Evolutionary conservation across 2,329 filamentous ascomycete species (phyloP).

Genomic region (Rutstroemia sp.): DNA sequence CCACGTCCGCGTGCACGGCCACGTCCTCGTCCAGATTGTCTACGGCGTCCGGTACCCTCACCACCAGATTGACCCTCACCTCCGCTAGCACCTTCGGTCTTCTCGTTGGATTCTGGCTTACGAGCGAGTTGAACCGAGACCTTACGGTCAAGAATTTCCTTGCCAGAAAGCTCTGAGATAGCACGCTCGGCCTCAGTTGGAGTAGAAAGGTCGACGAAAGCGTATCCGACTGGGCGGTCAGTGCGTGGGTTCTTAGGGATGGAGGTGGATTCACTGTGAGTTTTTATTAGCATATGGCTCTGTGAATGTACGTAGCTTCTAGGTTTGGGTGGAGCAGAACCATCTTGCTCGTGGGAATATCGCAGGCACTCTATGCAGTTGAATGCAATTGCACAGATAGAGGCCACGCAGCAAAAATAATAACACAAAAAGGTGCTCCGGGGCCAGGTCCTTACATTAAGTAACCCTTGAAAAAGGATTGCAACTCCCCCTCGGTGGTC

Average conservation of each 20-base stretch:
- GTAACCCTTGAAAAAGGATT: slow-evolving; percentile 99
- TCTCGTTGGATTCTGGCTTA: slow-evolving; percentile 86
- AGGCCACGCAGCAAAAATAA: background rate
- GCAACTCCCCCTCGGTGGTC: slow-evolving; percentile 99
- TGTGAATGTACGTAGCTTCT: background rate
- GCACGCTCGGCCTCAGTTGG: slow-evolving; percentile 91
- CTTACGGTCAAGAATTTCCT: slow-evolving; percentile 97
- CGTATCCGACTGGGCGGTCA: slow-evolving; percentile 95
- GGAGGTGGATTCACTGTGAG: slow-evolving; percentile 83
- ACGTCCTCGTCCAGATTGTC: slow-evolving; percentile 56
- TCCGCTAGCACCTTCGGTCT: slow-evolving; percentile 63
- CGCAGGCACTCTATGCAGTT: too few species aligned
- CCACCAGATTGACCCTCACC: slow-evolving; percentile 61
- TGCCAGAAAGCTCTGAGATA: slow-evolving; percentile 90
- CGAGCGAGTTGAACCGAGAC: slow-evolving; percentile 97
- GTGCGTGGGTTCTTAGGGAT: slow-evolving; percentile 99
- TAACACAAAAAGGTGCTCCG: background rate
- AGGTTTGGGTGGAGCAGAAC: background rate
- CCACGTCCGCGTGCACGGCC: slow-evolving; percentile 62
- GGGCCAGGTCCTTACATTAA: slow-evolving; percentile 71
- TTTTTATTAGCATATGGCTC: slow-evolving; percentile 10
- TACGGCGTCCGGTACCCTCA: slow-evolving; percentile 53
- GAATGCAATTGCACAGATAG: background rate
- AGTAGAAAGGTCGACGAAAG: slow-evolving; percentile 96
- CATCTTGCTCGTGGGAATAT: too few species aligned